A percentile compares a stretch with the other conserved stretches of the same genome.
Conservation (phyloP, 108 stramenopile species). For the Nitzschia palea region DNA sequence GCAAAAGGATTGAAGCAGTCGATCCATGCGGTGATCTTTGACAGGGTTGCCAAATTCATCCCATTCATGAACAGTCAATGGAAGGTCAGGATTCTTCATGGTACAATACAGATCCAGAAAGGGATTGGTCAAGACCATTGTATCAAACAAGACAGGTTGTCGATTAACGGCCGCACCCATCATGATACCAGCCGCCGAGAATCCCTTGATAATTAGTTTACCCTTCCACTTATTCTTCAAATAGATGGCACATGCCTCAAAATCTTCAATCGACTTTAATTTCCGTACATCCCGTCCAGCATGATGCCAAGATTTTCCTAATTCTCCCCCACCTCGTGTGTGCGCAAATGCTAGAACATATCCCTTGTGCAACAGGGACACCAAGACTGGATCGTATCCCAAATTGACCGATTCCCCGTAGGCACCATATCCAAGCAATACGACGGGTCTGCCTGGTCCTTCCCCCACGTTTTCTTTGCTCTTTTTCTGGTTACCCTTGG, state of each 20-base stretch:
- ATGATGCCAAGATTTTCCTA: slow-evolving; percentile 58
- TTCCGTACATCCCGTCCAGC: slow-evolving; percentile 47
- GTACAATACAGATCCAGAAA: slow-evolving; percentile 60
- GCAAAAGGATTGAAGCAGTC: slow-evolving; percentile 38
- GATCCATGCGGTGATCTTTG: neutral
- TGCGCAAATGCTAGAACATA: slow-evolving; percentile 69
- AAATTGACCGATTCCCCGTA: slow-evolving; percentile 55
- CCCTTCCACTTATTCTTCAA: slow-evolving; percentile 16
- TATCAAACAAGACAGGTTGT: slow-evolving; percentile 36
- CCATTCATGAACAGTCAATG: slow-evolving; percentile 70
- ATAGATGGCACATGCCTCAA: slow-evolving; percentile 52
- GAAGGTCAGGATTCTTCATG: slow-evolving; percentile 48
- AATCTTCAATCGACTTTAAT: slow-evolving; percentile 45
- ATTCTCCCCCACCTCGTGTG: slow-evolving; percentile 69
- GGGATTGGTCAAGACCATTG: slow-evolving; percentile 46
- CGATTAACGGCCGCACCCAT: slow-evolving; percentile 55
- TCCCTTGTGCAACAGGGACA: slow-evolving; percentile 46
- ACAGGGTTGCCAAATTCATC: slow-evolving; percentile 72
- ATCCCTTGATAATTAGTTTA: slow-evolving; percentile 37
- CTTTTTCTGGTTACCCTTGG: no score
- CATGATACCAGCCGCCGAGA: slow-evolving; percentile 68
- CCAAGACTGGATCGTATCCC: slow-evolving; percentile 43
- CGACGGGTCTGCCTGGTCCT: slow-evolving; percentile 13
- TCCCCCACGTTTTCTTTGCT: neutral
- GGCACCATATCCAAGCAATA: slow-evolving; percentile 63